These are phyloP conservation scores for Monotropa hypopitys DNA, from an alignment of 179 eudicot species.

Conservation along the genomic window DNA sequence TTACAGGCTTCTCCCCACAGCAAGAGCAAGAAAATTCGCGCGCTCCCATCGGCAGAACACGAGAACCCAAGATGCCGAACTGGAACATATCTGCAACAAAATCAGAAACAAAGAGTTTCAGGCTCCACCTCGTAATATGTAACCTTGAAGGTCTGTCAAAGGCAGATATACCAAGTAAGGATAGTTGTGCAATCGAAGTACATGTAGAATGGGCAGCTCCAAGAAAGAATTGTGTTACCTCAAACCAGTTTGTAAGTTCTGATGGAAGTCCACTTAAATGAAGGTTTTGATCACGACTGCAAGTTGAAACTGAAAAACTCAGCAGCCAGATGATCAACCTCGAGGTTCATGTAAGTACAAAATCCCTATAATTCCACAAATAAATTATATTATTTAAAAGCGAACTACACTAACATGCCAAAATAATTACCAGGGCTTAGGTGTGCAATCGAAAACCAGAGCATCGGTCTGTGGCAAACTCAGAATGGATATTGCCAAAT, in stretches of 20 bases:
- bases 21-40: background rate
- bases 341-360: constrained; percentile 16
- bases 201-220: constrained; percentile 13
- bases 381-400: background rate
- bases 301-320: constrained; percentile 5
- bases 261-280: constrained; percentile 14
- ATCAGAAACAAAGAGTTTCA: constrained; percentile 13
- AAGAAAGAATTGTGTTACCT: constrained; percentile 5
- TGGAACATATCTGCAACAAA: constrained; percentile 1
- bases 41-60: background rate
- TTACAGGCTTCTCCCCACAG: background rate
- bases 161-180: background rate
- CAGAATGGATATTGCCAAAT: constrained; percentile 9
- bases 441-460: constrained; percentile 8
- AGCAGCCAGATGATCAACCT: constrained; percentile 11
- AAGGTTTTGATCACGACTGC: constrained; percentile 16
- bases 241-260: constrained; percentile 9
- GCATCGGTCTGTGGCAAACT: constrained; percentile 6
- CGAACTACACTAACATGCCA: background rate
- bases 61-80: constrained; percentile 8
- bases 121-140: constrained; percentile 16
- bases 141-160: constrained; percentile 10
- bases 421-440: constrained; percentile 11
- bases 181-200: constrained; percentile 8
- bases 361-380: background rate